phyloP scores from a whole-genome alignment of 2,329 filamentous ascomycete genomes.

The Microdochium trichocladiopsis region DNA sequence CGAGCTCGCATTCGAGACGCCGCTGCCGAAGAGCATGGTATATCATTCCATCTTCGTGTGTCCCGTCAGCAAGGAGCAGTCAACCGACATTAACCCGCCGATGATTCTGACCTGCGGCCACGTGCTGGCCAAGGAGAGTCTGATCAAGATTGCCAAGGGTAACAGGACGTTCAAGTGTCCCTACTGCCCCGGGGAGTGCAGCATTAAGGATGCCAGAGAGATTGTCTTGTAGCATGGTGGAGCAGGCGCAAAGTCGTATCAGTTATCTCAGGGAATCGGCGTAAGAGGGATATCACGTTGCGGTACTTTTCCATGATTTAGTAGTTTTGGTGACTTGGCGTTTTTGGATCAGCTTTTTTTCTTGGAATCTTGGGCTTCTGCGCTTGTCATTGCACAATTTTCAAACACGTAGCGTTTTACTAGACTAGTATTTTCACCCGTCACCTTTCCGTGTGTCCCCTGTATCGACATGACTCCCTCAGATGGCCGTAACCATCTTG shows the following conservation, averaged over 20 bases:
- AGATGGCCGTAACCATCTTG: background rate
- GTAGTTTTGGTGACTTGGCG: too few species aligned
- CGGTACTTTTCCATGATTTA: too few species aligned
- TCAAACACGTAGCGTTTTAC: too few species aligned
- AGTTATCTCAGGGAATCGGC: background rate
- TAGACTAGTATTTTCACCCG: too few species aligned
- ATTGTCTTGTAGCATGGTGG: conserved; percentile 50
- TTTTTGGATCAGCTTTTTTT: too few species aligned
- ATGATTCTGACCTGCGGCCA: conserved; percentile 97
- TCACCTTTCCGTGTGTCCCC: too few species aligned
- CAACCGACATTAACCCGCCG: conserved; percentile 84
- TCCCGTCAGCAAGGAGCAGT: conserved; percentile 93
- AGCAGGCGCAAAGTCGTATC: background rate
- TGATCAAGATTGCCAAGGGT: conserved; percentile 74
- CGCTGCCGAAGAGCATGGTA: conserved; percentile 51
- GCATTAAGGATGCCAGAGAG: conserved; percentile 66
- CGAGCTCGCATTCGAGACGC: conserved; percentile 76
- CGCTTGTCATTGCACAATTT: too few species aligned
- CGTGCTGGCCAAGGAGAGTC: conserved; percentile 79
- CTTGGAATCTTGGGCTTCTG: too few species aligned
- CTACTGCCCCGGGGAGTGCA: conserved; percentile 84
- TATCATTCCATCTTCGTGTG: conserved; percentile 98
- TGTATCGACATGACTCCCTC: too few species aligned
- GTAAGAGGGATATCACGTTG: too few species aligned
- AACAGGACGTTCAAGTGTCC: conserved; percentile 79